phyloP scores from a whole-genome alignment of 2,329 filamentous ascomycete genomes.

The Proliferodiscus dingleyae region DNA sequence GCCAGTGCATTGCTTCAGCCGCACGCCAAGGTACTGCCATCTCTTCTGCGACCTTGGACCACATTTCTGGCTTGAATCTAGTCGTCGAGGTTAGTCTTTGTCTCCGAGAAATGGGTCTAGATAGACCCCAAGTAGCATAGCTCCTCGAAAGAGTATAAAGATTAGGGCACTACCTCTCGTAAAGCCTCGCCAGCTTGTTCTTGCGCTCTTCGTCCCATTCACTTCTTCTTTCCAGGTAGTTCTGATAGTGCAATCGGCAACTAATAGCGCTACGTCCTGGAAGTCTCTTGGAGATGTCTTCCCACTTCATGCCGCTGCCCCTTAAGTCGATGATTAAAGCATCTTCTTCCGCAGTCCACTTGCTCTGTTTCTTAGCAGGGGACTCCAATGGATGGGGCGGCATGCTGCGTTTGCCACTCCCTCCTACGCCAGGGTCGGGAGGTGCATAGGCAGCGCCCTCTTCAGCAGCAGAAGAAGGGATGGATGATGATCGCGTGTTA shows the following conservation, averaged over 20 bases:
- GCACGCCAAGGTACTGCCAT: constrained; percentile 94
- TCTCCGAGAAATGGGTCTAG: not conserved
- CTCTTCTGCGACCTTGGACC: constrained; percentile 91
- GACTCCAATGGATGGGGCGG: constrained; percentile 54
- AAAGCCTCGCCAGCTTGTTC: constrained; percentile 90
- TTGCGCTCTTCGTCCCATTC: constrained; percentile 98
- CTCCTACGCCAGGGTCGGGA: constrained; percentile 20
- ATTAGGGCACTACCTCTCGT: constrained; percentile 70
- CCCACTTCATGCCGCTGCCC: constrained; percentile 94
- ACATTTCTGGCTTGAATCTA: constrained; percentile 98
- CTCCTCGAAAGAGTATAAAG: not conserved
- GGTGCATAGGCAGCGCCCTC: constrained; percentile 23
- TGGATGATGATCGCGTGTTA: constrained; percentile 24
- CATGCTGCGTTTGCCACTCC: constrained; percentile 45
- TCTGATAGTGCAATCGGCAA: constrained; percentile 92
- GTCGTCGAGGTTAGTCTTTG: constrained; percentile 13
- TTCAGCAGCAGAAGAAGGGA: constrained; percentile 24
- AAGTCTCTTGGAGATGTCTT: constrained; percentile 89
- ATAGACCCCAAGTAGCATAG: not conserved
- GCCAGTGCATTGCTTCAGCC: constrained; percentile 97
- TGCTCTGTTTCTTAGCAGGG: constrained; percentile 89
- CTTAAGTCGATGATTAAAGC: constrained; percentile 88
- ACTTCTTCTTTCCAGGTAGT: constrained; percentile 87
- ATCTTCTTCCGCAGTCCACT: constrained; percentile 93
- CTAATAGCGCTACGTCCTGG: constrained; percentile 91